phyloP scores from a whole-genome alignment of 164 flowering plant species.

The Euptelea pleiosperma region DNA sequence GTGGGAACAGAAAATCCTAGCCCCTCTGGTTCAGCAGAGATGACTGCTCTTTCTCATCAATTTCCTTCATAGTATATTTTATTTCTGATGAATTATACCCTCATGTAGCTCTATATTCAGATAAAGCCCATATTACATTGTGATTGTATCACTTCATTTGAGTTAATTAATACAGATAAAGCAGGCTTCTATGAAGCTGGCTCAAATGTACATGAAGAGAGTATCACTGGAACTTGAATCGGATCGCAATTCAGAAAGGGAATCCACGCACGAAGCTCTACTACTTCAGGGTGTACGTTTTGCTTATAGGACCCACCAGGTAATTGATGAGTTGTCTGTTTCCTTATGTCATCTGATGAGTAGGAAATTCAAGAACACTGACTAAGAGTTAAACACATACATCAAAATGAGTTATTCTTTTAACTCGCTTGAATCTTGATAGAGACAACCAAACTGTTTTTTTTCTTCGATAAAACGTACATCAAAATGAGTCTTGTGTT shows the following conservation, averaged over 20 bases:
- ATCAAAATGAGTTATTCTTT: too few species aligned
- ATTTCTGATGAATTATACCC: background rate
- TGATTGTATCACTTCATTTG: background rate
- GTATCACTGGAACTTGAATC: slow-evolving; percentile 54
- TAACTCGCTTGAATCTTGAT: too few species aligned
- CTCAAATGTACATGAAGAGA: slow-evolving; percentile 56
- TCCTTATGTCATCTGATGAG: background rate
- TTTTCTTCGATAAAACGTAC: too few species aligned
- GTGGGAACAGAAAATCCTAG: too few species aligned
- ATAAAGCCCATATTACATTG: background rate
- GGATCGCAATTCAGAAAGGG: slow-evolving; percentile 40
- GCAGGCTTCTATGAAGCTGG: slow-evolving; percentile 54
- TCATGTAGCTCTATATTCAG: too few species aligned
- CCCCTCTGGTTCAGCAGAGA: too few species aligned
- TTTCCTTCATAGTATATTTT: too few species aligned
- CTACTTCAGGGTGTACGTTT: slow-evolving; percentile 66
- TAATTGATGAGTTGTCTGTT: slow-evolving; percentile 15
- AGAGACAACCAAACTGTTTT: too few species aligned
- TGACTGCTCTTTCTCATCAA: too few species aligned
- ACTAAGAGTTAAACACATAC: background rate
- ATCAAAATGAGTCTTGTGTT: too few species aligned
- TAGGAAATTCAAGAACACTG: background rate
- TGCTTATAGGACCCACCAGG: slow-evolving; percentile 73
- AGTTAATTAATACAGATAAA: slow-evolving; percentile 48
- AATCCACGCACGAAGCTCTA: slow-evolving; percentile 53